Percentiles rank a stretch among this genome's conserved stretches.
Evolutionary conservation across 2,329 filamentous ascomycete genomes (phyloP).

Genomic region (Hymenoscyphus salicellus): DNA sequence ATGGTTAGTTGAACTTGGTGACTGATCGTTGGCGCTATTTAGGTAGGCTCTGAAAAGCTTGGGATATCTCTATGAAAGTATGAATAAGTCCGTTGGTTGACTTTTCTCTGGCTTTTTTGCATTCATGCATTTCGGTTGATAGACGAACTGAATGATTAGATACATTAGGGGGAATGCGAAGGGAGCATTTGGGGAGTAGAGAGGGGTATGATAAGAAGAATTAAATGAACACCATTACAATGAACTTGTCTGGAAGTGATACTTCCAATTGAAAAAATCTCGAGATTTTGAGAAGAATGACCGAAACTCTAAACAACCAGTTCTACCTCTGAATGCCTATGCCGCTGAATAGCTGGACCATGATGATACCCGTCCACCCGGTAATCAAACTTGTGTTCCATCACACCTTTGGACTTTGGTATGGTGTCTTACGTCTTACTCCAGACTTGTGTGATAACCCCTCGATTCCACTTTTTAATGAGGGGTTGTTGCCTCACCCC

Average conservation of each 20-base stretch:
- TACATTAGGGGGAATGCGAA: background rate
- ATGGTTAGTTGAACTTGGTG: conserved; percentile 22
- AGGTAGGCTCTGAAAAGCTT: conserved; percentile 45
- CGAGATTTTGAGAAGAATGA: background rate
- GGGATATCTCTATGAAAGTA: conserved; percentile 19
- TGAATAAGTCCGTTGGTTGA: conserved; percentile 7
- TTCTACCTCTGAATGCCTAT: background rate
- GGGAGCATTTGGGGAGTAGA: background rate
- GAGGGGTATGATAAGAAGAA: conserved; percentile 7
- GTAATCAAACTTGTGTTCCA: background rate
- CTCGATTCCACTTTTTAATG: background rate
- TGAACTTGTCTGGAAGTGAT: background rate
- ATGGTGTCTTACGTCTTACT: background rate
- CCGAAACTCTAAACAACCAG: background rate
- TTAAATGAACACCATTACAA: background rate
- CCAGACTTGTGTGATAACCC: background rate
- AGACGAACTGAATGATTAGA: conserved; percentile 3
- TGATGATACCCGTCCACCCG: background rate
- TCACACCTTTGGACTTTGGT: background rate
- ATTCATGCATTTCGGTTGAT: conserved; percentile 20
- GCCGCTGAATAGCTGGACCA: background rate
- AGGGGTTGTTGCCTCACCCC: background rate
- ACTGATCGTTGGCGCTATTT: conserved; percentile 35
- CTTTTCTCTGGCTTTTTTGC: conserved; percentile 24
- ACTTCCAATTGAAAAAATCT: no score